Base-by-base conservation (phyloP, 2,329 filamentous ascomycete genomes). In the Diaporthe sp. region DNA sequence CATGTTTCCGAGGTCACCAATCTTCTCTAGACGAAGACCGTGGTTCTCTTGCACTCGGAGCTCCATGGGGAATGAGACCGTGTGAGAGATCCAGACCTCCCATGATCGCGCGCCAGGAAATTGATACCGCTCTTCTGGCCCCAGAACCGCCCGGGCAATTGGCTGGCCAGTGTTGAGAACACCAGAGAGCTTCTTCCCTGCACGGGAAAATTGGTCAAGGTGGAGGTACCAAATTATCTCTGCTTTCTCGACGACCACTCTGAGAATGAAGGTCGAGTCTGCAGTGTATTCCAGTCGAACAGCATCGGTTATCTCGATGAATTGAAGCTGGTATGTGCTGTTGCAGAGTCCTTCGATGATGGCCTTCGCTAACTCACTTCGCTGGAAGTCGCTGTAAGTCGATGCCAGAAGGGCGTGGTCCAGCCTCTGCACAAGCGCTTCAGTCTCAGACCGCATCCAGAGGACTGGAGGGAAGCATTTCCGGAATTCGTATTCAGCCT, bases 141-240 rank as follows among this genome's bases (percentile, higher is more conserved):
- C 13, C 10, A 78, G 17, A 37, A 68, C 34, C 5, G 78, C 75
- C 51, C 76, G 76, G 9, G 78, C 79, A 17, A 79, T 74, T 15
- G 78, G 81, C 47, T 77, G 78, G 7, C 39, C 28, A 12, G 73
- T 71, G 17, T 49, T 58, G 42, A 71, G 71, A 6, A 31, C 47
- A 13, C 7, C 53, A 4, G 28, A 20, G 1, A 77, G 47, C 12
- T 53, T 53, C 39, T 31, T 34, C 4, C 61, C 73, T 17, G 51
- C 28, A n/a, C 47, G 13, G 7, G 70, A 77, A 58, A 71, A 77
- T n/a, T 73, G 47, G 31, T 75, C 58, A 5, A 75, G 55, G 37
- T 75, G 70, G 17, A 77, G 73, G 34, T 63, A 73, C 76, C 76
- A 77, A 25, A 60, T 31, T 13, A 77, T 47, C 22, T 67, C 28